phyloP scores from a whole-genome alignment of 1,139 yeast genomes.

The Yamadazyma atlantica region DNA sequence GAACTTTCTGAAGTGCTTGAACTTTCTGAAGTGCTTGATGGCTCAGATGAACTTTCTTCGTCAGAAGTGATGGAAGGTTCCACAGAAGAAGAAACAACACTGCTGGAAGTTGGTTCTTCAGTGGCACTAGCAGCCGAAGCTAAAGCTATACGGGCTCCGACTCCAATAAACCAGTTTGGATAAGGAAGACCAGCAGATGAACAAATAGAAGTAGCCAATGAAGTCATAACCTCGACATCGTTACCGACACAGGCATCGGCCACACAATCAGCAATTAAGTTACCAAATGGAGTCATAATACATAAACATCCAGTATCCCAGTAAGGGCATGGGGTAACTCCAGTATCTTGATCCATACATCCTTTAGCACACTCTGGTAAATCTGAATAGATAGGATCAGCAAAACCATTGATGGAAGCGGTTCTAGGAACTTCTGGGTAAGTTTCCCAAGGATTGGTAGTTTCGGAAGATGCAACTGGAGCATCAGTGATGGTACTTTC shows the following conservation, averaged over 20 bases:
- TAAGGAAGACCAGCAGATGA: slow-evolving; percentile 26
- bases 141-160: slow-evolving; percentile 3
- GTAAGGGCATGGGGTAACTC: slow-evolving; percentile 37
- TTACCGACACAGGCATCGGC: slow-evolving; percentile 26
- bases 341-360: slow-evolving; percentile 24
- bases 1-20: not conserved
- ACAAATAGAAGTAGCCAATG: slow-evolving; percentile 28
- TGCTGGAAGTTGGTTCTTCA: not conserved
- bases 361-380: slow-evolving; percentile 30
- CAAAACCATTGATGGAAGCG: slow-evolving; percentile 43
- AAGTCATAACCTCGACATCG: slow-evolving; percentile 21
- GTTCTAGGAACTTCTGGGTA: slow-evolving; percentile 42
- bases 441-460: slow-evolving; percentile 24
- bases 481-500: not conserved
- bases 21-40: not conserved
- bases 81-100: slow-evolving; percentile 2
- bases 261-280: slow-evolving; percentile 29
- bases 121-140: slow-evolving; percentile 6
- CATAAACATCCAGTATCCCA: slow-evolving; percentile 43
- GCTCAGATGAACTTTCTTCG: not conserved
- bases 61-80: not conserved
- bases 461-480: slow-evolving; percentile 6
- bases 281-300: slow-evolving; percentile 31
- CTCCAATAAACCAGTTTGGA: slow-evolving; percentile 22
- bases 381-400: slow-evolving; percentile 33